Evolutionary conservation across 352 stramenopile species (phyloP).

Genomic region (Pilasporangium apinafurcum): DNA sequence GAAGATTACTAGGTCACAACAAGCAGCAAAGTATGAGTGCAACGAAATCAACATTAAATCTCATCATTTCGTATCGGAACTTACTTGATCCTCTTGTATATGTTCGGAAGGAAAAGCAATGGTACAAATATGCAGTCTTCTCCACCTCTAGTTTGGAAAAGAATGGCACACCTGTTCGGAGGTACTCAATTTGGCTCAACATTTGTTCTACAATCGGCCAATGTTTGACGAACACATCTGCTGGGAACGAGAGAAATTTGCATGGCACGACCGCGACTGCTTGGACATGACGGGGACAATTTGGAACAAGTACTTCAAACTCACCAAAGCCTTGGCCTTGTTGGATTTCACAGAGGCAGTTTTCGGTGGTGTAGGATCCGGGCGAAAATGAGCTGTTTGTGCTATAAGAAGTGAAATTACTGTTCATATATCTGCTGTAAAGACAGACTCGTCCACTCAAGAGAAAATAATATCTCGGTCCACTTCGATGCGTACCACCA

Average conservation of each 20-base stretch:
- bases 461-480: slow-evolving; percentile 38
- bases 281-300: slow-evolving; percentile 20
- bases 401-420: slow-evolving; percentile 2
- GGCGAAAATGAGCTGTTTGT: background rate
- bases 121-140: slow-evolving; percentile 49
- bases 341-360: slow-evolving; percentile 30
- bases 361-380: background rate
- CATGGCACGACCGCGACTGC: slow-evolving; percentile 38
- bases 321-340: slow-evolving; percentile 49
- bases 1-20: slow-evolving; percentile 24
- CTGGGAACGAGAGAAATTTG: slow-evolving; percentile 50
- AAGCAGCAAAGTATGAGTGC: background rate
- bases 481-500: slow-evolving; percentile 9
- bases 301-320: slow-evolving; percentile 48
- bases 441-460: slow-evolving; percentile 39
- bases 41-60: background rate
- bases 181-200: slow-evolving; percentile 36
- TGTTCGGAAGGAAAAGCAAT: slow-evolving; percentile 36
- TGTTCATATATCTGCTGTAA: slow-evolving; percentile 18
- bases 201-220: slow-evolving; percentile 30
- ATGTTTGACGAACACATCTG: slow-evolving; percentile 29
- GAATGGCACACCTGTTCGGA: slow-evolving; percentile 27
- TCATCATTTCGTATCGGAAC: too few species aligned
- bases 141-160: slow-evolving; percentile 45
- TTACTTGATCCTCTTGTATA: slow-evolving; percentile 35